Conservation (phyloP, 306 rosid genomes). For the Quercus cerris region DNA sequence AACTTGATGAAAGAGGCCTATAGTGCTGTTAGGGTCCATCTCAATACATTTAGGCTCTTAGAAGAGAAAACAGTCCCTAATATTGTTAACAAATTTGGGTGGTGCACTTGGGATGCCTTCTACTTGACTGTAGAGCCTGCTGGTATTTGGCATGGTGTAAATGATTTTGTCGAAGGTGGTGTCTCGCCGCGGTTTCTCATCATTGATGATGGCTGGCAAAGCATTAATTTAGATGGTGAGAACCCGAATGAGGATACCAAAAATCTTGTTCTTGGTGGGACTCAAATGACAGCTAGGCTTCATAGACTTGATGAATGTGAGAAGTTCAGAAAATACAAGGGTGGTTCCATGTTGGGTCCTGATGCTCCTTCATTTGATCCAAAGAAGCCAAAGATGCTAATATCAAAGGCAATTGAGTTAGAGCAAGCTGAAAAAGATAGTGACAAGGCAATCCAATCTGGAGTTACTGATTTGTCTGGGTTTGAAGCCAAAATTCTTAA, state of each 20-base stretch:
- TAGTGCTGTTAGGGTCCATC: slow-evolving; percentile 64
- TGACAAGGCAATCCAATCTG: slow-evolving; percentile 31
- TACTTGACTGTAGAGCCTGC: slow-evolving; percentile 64
- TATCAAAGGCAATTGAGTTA: slow-evolving; percentile 50
- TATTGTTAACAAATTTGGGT: slow-evolving; percentile 66
- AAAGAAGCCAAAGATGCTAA: slow-evolving; percentile 37
- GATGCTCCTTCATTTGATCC: slow-evolving; percentile 58
- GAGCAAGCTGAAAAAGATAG: slow-evolving; percentile 45
- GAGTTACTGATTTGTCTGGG: slow-evolving; percentile 22
- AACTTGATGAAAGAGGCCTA: slow-evolving; percentile 73
- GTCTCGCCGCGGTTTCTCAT: slow-evolving; percentile 66
- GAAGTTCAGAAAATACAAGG: slow-evolving; percentile 55
- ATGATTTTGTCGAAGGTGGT: slow-evolving; percentile 53
- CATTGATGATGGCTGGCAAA: slow-evolving; percentile 91
- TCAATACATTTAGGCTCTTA: slow-evolving; percentile 57
- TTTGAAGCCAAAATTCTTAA: slow-evolving; percentile 37
- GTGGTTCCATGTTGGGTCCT: slow-evolving; percentile 29
- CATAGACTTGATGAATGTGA: slow-evolving; percentile 58
- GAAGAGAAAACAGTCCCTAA: slow-evolving; percentile 68
- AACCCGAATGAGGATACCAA: slow-evolving; percentile 49
- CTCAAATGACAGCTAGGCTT: slow-evolving; percentile 77
- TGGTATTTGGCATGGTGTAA: slow-evolving; percentile 61
- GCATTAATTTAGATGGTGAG: slow-evolving; percentile 57
- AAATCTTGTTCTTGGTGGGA: slow-evolving; percentile 60
- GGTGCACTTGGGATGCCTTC: slow-evolving; percentile 97